Base-by-base conservation (phyloP, 805 yeast species). In the Wickerhamomyces alni region DNA sequence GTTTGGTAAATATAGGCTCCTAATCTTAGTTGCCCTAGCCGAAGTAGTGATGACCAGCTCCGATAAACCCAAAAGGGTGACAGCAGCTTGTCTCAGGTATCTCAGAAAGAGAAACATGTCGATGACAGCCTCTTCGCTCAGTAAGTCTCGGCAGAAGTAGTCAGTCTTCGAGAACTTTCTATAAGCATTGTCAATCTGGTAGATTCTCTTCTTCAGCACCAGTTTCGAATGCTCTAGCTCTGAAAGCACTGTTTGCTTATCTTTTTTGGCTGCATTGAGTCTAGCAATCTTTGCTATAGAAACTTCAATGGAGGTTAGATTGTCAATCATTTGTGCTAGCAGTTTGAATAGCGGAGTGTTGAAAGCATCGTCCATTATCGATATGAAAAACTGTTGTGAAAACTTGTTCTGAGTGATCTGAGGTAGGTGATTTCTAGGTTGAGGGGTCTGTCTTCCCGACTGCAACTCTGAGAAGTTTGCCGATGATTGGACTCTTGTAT, bases 31-130 rank as follows among this genome's bases (percentile, higher is more conserved):
- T 6, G 22, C 24, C 24, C 46, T 46, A 6, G 39, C 30, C n/a
- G 59, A 53, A 12, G 63, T 37, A 11, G 39, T 46, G 15, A 42
- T 25, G 12, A 63, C 43, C 13, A 58, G 42, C 3, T 57, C 51
- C 2, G 54, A 34, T 0, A 60, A 54, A 2, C 49, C 43, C 5
- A 64, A 33, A n/a, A 66, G 31, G 44, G 57, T 49, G 17, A 66
- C 62, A 2, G 73, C 65, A 1, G 70, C 53, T 40, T 67, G 70
- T 43, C 70, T 55, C 5, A 68, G 41, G 36, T 67, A 69, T 42
- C 70, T 56, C 4, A 71, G 40, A 36, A 65, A 63, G 13, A 71
- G 45, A 43, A 70, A 65, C 17, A 66, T 59, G 34, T 65, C 60
- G 25, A 64, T 63, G 17, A 62, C 57, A 5, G 63, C 59, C 21